Evolutionary conservation across 1,284 basidiomycete genomes (phyloP).

Genomic region (Boletus smithii): DNA sequence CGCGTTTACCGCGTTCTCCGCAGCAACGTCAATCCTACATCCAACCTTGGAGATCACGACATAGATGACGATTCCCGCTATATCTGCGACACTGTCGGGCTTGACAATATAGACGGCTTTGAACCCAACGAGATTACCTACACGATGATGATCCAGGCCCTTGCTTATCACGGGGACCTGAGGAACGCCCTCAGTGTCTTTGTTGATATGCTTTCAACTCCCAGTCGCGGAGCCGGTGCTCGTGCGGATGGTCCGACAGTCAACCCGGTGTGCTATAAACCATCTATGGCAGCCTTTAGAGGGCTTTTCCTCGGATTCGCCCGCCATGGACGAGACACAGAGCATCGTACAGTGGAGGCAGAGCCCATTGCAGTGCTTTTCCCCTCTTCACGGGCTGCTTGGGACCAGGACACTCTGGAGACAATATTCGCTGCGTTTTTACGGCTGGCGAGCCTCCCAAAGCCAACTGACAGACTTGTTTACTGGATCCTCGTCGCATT

Average conservation of each 20-base stretch:
- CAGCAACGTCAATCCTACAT: constrained; percentile 43
- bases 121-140: constrained; percentile 66
- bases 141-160: constrained; percentile 61
- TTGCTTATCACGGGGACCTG: constrained; percentile 71
- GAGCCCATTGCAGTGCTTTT: constrained; percentile 3
- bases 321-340: constrained; percentile 44
- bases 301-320: constrained; percentile 77
- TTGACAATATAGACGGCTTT: constrained; percentile 44
- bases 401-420: constrained; percentile 56
- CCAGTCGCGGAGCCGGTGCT: constrained; percentile 38
- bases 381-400: constrained; percentile 29
- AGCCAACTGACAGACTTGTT: constrained; percentile 45
- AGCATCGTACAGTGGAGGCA: not conserved
- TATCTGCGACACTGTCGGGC: constrained; percentile 40
- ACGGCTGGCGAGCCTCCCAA: constrained; percentile 41
- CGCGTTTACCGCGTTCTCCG: constrained; percentile 64
- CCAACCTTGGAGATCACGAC: constrained; percentile 32
- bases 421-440: constrained; percentile 59
- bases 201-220: constrained; percentile 63
- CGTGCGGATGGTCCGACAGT: constrained; percentile 27
- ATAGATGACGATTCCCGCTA: constrained; percentile 36
- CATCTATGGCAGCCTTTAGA: constrained; percentile 58
- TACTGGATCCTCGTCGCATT: constrained; percentile 68
- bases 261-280: constrained; percentile 37
- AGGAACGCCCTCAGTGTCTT: constrained; percentile 56